Evolutionary conservation across 2,329 filamentous ascomycete species (phyloP).

Genomic region (Alternaria angustiovoidea): DNA sequence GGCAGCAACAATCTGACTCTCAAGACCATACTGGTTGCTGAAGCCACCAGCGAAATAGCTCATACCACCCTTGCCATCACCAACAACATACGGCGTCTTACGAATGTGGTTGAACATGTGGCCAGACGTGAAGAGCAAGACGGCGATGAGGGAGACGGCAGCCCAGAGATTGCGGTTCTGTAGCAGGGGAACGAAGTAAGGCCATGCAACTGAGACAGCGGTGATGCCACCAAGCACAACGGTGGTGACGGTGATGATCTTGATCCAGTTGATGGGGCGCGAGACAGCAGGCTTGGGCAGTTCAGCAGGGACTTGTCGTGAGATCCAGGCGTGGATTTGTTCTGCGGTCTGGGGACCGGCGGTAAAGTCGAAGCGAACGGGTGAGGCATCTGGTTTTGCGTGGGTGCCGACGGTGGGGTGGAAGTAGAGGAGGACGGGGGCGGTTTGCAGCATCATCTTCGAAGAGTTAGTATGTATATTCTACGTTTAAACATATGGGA

Average conservation of each 20-base stretch:
- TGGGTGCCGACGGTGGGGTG: conserved; percentile 83
- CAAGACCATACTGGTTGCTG: conserved; percentile 90
- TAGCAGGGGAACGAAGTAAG: conserved; percentile 80
- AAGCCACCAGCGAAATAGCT: conserved; percentile 92
- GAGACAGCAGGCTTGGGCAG: conserved; percentile 76
- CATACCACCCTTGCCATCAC: conserved; percentile 84
- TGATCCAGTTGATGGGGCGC: conserved; percentile 87
- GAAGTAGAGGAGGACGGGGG: conserved; percentile 88
- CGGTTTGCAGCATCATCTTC: conserved; percentile 93
- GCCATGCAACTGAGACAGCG: conserved; percentile 73
- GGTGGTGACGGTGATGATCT: conserved; percentile 72
- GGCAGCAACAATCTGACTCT: conserved; percentile 93
- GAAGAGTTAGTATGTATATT: background rate
- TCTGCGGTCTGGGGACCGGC: conserved; percentile 78
- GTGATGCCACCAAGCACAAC: conserved; percentile 75
- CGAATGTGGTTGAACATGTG: conserved; percentile 99
- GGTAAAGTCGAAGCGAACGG: conserved; percentile 84
- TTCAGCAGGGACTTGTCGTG: conserved; percentile 74
- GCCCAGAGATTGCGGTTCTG: conserved; percentile 96
- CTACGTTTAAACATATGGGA: background rate
- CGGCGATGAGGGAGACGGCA: conserved; percentile 83
- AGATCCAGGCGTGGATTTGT: conserved; percentile 78
- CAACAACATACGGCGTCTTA: conserved; percentile 89
- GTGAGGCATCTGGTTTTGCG: conserved; percentile 73
- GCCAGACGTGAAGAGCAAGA: conserved; percentile 92